phyloP scores from a whole-genome alignment of 306 rosid species.

The Arachis stenosperma region DNA sequence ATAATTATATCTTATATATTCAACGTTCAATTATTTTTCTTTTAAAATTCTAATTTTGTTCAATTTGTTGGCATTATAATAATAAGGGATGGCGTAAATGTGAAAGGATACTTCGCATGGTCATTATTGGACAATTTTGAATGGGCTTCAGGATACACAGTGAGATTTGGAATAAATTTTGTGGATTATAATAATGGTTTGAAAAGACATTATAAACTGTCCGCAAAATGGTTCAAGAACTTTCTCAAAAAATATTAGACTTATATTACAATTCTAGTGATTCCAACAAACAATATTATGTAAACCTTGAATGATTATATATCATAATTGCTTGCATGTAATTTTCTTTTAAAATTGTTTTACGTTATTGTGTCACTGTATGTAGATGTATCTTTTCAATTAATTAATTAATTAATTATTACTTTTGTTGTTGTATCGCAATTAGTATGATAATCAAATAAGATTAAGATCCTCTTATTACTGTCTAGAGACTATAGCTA shows the following conservation, averaged over 20 bases:
- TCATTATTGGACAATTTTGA: conserved; percentile 68
- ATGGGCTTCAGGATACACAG: conserved; percentile 53
- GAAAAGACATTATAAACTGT: conserved; percentile 53
- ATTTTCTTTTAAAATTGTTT: no score
- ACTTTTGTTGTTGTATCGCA: no score
- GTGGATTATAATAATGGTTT: conserved; percentile 50
- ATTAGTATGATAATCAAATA: no score
- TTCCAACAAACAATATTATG: neutral
- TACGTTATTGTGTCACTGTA: no score
- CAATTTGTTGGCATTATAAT: neutral
- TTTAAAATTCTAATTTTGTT: neutral
- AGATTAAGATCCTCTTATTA: no score
- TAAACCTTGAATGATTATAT: no score
- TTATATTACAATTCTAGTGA: neutral
- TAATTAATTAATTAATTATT: no score
- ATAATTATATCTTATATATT: neutral
- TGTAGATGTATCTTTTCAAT: no score
- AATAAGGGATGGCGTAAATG: conserved; percentile 53
- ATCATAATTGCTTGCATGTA: no score
- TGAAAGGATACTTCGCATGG: conserved; percentile 70
- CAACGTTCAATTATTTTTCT: neutral
- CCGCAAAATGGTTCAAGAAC: conserved; percentile 61
- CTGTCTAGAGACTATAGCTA: no score
- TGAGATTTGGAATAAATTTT: conserved; percentile 55
- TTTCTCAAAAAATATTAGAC: conserved; percentile 43